Percentiles rank a stretch among this genome's conserved stretches.
Evolutionary conservation across 495 filamentous ascomycete genomes (phyloP).

Genomic region (Talaromyces trachyspermus): DNA sequence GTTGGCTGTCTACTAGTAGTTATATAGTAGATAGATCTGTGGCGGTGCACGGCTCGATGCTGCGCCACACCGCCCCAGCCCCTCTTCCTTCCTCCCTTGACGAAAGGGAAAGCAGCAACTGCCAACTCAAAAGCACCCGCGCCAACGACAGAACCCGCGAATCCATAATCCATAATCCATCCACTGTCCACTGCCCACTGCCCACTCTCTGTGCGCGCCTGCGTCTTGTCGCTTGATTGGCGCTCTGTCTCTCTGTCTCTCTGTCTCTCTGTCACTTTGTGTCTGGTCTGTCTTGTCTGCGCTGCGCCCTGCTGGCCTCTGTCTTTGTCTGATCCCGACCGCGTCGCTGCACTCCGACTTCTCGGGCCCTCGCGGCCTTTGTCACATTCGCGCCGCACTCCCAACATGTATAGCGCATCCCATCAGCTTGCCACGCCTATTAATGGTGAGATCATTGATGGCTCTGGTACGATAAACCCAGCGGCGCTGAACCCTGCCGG

Average conservation of each 20-base stretch:
- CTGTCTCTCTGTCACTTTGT: conserved; percentile 11
- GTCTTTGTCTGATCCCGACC: conserved; percentile 13
- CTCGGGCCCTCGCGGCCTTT: conserved; percentile 19
- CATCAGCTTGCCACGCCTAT: conserved; percentile 42
- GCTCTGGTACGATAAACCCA: conserved; percentile 74
- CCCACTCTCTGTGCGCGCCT: not conserved
- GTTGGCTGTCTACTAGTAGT: too few species aligned
- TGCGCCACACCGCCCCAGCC: too few species aligned
- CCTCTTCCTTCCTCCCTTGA: too few species aligned
- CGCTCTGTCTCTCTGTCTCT: not conserved
- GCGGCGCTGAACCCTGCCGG: conserved; percentile 60
- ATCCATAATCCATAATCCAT: too few species aligned
- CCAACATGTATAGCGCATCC: conserved; percentile 53
- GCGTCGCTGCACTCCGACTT: conserved; percentile 25
- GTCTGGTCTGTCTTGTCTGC: not conserved
- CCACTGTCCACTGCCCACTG: not conserved
- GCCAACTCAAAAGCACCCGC: too few species aligned
- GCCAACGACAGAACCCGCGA: too few species aligned
- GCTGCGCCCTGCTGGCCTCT: not conserved
- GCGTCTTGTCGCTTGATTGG: too few species aligned
- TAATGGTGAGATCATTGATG: conserved; percentile 62
- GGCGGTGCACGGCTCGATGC: too few species aligned
- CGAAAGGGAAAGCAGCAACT: too few species aligned
- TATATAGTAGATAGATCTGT: too few species aligned
- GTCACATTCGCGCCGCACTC: conserved; percentile 22